Evolutionary conservation across 352 stramenopile species (phyloP).

Genomic region (Discostella stelligera): DNA sequence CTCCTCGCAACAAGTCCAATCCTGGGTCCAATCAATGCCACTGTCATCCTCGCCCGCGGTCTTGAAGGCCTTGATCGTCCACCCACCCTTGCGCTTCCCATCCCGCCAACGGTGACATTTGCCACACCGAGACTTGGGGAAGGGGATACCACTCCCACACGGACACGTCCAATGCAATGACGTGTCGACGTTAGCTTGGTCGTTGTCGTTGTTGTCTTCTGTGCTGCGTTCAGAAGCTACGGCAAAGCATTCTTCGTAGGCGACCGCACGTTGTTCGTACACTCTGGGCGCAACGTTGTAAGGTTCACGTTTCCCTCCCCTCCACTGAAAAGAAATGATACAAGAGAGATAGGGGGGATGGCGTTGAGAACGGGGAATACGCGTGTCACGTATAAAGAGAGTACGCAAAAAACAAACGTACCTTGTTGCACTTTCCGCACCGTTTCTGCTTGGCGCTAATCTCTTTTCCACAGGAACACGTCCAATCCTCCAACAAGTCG

Average conservation of each 20-base stretch:
- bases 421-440: conserved; percentile 33
- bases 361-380: no score
- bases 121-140: conserved; percentile 31
- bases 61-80: conserved; percentile 17
- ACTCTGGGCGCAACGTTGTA: conserved; percentile 1
- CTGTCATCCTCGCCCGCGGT: conserved; percentile 2
- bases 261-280: background rate
- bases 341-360: background rate
- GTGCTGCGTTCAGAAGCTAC: no score
- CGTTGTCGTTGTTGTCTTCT: background rate
- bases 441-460: conserved; percentile 18
- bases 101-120: conserved; percentile 28
- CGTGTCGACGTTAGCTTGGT: background rate
- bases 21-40: conserved; percentile 17
- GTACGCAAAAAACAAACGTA: conserved; percentile 7
- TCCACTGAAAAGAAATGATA: conserved; percentile 20
- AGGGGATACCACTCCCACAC: conserved; percentile 18
- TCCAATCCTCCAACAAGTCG: conserved; percentile 15
- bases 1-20: conserved; percentile 16
- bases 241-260: no score
- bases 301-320: conserved; percentile 18
- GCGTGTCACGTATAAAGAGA: no score
- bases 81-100: conserved; percentile 32
- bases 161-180: conserved; percentile 22
- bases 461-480: conserved; percentile 13